Percentiles rank a stretch among this genome's conserved stretches.
phyloP scores from a whole-genome alignment of 306 rosid species.

The Parietaria judaica region DNA sequence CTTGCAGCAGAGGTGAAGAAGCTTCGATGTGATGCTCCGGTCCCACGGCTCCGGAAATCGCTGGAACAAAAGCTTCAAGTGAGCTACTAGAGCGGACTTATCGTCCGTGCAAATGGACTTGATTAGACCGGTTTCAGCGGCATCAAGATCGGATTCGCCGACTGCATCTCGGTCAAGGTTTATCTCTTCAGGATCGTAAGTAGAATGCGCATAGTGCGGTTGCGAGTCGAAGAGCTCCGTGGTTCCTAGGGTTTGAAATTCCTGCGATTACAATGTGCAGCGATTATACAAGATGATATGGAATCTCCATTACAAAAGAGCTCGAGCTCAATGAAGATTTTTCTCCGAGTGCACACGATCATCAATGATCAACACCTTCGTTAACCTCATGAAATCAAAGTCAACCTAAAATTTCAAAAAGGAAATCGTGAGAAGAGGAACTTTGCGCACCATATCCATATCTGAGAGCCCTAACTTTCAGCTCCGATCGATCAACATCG shows the following conservation, averaged over 20 bases:
- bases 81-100: slow-evolving; percentile 14
- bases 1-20: slow-evolving; percentile 36
- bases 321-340: background rate
- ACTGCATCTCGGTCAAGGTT: background rate
- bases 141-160: slow-evolving; percentile 4
- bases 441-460: slow-evolving; percentile 22
- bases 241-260: background rate
- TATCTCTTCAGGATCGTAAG: background rate
- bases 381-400: background rate
- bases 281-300: background rate
- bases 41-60: slow-evolving; percentile 12
- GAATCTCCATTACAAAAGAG: background rate
- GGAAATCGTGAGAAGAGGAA: background rate
- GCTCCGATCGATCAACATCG: slow-evolving; percentile 4
- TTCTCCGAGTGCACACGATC: background rate
- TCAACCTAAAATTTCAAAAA: background rate
- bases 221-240: background rate
- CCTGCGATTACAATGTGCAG: slow-evolving; percentile 12
- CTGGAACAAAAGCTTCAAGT: slow-evolving; percentile 13
- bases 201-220: slow-evolving; percentile 1
- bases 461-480: slow-evolving; percentile 17
- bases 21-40: slow-evolving; percentile 19
- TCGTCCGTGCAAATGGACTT: slow-evolving; percentile 15
- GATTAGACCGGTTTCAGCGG: slow-evolving; percentile 15
- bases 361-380: background rate